A percentile compares a stretch with the other conserved stretches of the same genome.
These are phyloP conservation scores for Phtheirospermum japonicum DNA, from an alignment of 257 asterid species.

Conservation along the genomic window DNA sequence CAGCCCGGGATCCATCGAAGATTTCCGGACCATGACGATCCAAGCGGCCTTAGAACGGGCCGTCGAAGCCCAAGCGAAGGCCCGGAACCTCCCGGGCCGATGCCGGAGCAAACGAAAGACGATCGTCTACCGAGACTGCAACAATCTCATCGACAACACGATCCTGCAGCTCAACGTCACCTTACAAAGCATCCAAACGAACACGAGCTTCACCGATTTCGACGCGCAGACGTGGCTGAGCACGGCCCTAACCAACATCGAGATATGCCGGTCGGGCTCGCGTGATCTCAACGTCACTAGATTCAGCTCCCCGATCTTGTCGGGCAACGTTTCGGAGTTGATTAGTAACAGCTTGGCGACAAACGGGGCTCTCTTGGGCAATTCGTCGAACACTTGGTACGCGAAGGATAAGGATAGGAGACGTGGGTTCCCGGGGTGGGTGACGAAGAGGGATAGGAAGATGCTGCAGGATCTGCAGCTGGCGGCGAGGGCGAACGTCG, in stretches of 20 bases:
- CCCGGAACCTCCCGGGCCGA: constrained; percentile 21
- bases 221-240: constrained; percentile 93
- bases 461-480: constrained; percentile 42
- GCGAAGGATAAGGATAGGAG: background rate
- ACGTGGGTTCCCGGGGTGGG: constrained; percentile 59
- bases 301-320: constrained; percentile 54
- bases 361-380: constrained; percentile 45
- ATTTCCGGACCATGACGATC: constrained; percentile 60
- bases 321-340: constrained; percentile 58
- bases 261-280: constrained; percentile 63
- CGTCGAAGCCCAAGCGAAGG: constrained; percentile 31
- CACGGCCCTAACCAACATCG: constrained; percentile 71
- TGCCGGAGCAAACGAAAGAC: constrained; percentile 46
- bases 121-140: constrained; percentile 56
- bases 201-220: constrained; percentile 44
- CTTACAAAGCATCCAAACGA: constrained; percentile 39
- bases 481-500: constrained; percentile 46
- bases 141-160: constrained; percentile 54
- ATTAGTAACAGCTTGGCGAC: constrained; percentile 72
- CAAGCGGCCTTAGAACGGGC: constrained; percentile 59
- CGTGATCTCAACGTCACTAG: constrained; percentile 58
- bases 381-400: constrained; percentile 18
- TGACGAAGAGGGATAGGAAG: constrained; percentile 41
- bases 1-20: constrained; percentile 34
- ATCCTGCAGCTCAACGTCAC: constrained; percentile 59